phyloP scores from a whole-genome alignment of 148 eudicot genomes.

The Spergularia marina region DNA sequence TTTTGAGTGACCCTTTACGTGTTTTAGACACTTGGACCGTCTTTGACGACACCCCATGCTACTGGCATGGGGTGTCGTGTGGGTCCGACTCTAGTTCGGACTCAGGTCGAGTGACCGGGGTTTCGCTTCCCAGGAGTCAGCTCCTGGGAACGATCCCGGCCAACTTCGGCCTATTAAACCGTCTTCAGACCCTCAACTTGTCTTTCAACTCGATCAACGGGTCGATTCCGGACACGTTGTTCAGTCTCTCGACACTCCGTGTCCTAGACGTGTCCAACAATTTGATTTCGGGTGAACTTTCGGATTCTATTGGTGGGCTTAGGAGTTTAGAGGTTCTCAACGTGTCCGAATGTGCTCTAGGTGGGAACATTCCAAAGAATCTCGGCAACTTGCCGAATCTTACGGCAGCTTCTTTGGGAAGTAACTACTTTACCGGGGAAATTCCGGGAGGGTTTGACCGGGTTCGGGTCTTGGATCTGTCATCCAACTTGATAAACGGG shows the following conservation, averaged over 20 bases:
- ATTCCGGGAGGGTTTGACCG: slow-evolving; percentile 52
- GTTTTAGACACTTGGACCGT: slow-evolving; percentile 52
- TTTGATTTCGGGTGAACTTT: slow-evolving; percentile 58
- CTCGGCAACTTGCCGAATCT: slow-evolving; percentile 43
- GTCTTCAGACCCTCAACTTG: slow-evolving; percentile 53
- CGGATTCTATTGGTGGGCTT: slow-evolving; percentile 47
- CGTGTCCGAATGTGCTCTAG: slow-evolving; percentile 60
- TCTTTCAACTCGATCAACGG: slow-evolving; percentile 76
- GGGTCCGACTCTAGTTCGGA: neutral
- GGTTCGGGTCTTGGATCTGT: slow-evolving; percentile 53
- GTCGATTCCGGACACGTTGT: slow-evolving; percentile 53
- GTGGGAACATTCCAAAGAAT: slow-evolving; percentile 56
- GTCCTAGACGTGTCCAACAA: slow-evolving; percentile 62
- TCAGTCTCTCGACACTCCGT: slow-evolving; percentile 43
- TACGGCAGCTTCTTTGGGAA: slow-evolving; percentile 41
- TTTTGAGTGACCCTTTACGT: slow-evolving; percentile 56
- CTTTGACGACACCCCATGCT: slow-evolving; percentile 63
- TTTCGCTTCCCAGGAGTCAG: slow-evolving; percentile 58
- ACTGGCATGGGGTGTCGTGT: slow-evolving; percentile 73
- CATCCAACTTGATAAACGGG: slow-evolving; percentile 67
- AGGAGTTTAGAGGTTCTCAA: slow-evolving; percentile 42
- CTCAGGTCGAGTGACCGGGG: slow-evolving; percentile 39
- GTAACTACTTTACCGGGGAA: slow-evolving; percentile 57
- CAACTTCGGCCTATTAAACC: slow-evolving; percentile 56
- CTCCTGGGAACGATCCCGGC: slow-evolving; percentile 59